Conservation (phyloP, 768 basidiomycete species). For the Brasilioporus rufonigricans region DNA sequence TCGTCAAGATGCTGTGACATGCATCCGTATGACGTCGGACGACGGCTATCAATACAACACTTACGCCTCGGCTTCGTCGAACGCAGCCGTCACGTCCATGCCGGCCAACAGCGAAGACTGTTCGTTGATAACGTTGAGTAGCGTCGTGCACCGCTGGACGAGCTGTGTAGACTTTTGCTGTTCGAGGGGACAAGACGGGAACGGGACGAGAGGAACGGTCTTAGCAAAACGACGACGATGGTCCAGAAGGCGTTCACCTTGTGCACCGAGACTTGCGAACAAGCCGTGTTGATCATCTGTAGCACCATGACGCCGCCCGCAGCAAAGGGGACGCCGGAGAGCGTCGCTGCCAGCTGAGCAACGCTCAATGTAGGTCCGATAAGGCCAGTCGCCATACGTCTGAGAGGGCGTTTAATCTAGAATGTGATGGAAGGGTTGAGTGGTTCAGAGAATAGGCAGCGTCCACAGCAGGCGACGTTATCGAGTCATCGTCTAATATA, state of each 20-base stretch:
- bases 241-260: conserved; percentile 38
- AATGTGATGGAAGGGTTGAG: background rate
- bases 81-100: conserved; percentile 37
- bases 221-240: background rate
- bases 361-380: conserved; percentile 24
- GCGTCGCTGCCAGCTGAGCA: conserved; percentile 43
- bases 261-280: conserved; percentile 45
- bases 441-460: background rate
- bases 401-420: background rate
- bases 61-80: conserved; percentile 46
- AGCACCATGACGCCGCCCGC: conserved; percentile 42
- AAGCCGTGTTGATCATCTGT: conserved; percentile 43
- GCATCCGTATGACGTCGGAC: background rate
- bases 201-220: background rate
- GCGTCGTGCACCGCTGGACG: conserved; percentile 38
- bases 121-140: conserved; percentile 41
- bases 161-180: conserved; percentile 45
- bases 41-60: conserved; percentile 14
- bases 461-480: background rate
- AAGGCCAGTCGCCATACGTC: conserved; percentile 16
- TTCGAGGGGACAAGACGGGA: background rate
- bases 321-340: conserved; percentile 46
- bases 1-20: conserved; percentile 41
- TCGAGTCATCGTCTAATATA: too few species aligned
- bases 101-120: conserved; percentile 39